Evolutionary conservation across 257 asterid genomes (phyloP).

Genomic region (Penstemon newberryi): DNA sequence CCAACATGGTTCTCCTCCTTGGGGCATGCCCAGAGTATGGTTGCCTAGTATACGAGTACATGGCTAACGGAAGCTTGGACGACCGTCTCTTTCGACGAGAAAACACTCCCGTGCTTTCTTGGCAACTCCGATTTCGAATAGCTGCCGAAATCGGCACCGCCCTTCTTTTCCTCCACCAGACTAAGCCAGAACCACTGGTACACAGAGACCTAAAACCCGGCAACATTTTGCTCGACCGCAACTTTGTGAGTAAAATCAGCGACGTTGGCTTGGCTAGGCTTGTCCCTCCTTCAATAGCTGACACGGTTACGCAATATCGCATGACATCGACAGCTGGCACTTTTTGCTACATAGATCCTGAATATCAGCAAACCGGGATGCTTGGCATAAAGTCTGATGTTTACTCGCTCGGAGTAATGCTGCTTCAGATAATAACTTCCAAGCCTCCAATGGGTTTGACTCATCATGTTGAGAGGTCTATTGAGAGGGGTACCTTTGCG

Average conservation of each 20-base stretch:
- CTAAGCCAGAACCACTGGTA: conserved; percentile 52
- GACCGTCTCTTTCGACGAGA: conserved; percentile 40
- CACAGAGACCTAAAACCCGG: conserved; percentile 60
- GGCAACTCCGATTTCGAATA: conserved; percentile 44
- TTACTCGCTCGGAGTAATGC: conserved; percentile 29
- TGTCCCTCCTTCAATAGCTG: conserved; percentile 25
- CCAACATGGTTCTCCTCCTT: conserved; percentile 55
- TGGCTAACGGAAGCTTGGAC: conserved; percentile 54
- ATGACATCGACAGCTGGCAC: conserved; percentile 34
- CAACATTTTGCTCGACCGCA: conserved; percentile 30
- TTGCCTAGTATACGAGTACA: conserved; percentile 54
- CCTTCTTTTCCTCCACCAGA: conserved; percentile 48
- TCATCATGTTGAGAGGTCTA: conserved; percentile 20
- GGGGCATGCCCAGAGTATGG: conserved; percentile 56
- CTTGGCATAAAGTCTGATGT: conserved; percentile 31
- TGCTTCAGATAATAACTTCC: conserved; percentile 33
- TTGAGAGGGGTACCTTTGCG: conserved; percentile 16
- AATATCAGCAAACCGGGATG: conserved; percentile 35
- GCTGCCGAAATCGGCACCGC: conserved; percentile 52
- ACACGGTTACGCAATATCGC: conserved; percentile 21
- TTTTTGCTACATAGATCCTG: conserved; percentile 34
- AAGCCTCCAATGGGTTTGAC: conserved; percentile 31
- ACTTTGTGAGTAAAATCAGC: conserved; percentile 31
- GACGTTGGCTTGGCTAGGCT: conserved; percentile 32
- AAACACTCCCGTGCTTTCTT: conserved; percentile 42